phyloP scores from a whole-genome alignment of 768 basidiomycete species.

The Guyanaporus albipodus region DNA sequence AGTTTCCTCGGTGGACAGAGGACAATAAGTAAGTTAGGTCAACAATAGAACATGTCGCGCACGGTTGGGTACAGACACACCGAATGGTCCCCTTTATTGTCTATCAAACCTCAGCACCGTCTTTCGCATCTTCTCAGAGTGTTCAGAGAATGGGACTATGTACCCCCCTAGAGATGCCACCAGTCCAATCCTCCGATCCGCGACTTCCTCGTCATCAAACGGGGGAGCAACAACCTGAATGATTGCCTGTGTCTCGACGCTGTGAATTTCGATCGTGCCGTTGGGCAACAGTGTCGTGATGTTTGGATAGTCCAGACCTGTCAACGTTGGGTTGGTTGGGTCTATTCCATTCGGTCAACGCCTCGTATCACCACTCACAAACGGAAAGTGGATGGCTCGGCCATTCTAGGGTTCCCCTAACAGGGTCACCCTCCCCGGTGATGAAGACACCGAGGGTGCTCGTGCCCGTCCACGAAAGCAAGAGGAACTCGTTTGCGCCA shows the following conservation, averaged over 20 bases:
- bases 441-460: conserved; percentile 86
- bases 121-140: conserved; percentile 38
- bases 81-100: conserved; percentile 6
- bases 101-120: conserved; percentile 28
- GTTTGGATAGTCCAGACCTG: conserved; percentile 81
- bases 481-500: conserved; percentile 74
- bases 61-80: conserved; percentile 22
- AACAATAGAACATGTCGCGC: conserved; percentile 7
- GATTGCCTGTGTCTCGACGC: conserved; percentile 65
- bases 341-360: neutral
- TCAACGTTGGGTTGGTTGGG: neutral
- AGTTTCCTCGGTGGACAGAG: conserved; percentile 10
- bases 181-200: conserved; percentile 28
- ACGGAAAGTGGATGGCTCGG: conserved; percentile 69
- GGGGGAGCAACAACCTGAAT: conserved; percentile 65
- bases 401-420: conserved; percentile 88
- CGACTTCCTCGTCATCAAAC: conserved; percentile 16
- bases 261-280: conserved; percentile 77
- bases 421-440: conserved; percentile 79
- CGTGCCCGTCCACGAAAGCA: conserved; percentile 79
- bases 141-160: conserved; percentile 40
- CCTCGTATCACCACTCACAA: conserved; percentile 47
- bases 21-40: neutral
- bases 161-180: conserved; percentile 35
- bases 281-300: conserved; percentile 76